A percentile compares a stretch with the other conserved stretches of the same genome.
Evolutionary conservation across 257 asterid genomes (phyloP).

Genomic region (Ilex aquifolium): DNA sequence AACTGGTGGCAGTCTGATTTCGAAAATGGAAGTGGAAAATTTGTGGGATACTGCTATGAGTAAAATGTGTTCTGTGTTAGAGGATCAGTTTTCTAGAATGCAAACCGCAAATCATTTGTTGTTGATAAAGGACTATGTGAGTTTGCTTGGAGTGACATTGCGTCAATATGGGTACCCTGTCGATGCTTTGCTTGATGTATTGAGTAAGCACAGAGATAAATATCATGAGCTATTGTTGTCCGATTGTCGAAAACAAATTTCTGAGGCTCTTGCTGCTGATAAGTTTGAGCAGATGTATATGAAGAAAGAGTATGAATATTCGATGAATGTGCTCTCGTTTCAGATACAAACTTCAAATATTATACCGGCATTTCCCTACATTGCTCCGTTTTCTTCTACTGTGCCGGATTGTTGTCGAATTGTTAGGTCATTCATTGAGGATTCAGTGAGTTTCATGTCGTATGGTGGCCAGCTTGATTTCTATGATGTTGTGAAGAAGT

Average conservation of each 20-base stretch:
- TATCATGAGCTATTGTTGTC: constrained; percentile 86
- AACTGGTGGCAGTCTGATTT: constrained; percentile 85
- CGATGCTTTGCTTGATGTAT: constrained; percentile 85
- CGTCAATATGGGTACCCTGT: constrained; percentile 86
- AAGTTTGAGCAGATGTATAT: constrained; percentile 95
- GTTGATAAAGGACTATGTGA: constrained; percentile 92
- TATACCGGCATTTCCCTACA: constrained; percentile 93
- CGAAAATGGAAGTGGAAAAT: constrained; percentile 85
- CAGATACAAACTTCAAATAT: constrained; percentile 89
- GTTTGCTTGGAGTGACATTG: constrained; percentile 89
- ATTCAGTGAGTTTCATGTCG: constrained; percentile 92
- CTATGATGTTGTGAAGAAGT: constrained; percentile 84
- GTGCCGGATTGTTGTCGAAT: constrained; percentile 98
- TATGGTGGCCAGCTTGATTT: constrained; percentile 92
- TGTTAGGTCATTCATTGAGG: constrained; percentile 89
- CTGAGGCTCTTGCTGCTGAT: constrained; percentile 87
- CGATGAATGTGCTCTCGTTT: constrained; percentile 88
- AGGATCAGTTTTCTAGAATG: constrained; percentile 98
- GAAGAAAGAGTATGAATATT: constrained; percentile 94
- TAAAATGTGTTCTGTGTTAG: constrained; percentile 93
- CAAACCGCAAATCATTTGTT: constrained; percentile 95
- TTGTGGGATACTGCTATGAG: constrained; percentile 97
- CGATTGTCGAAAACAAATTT: constrained; percentile 83
- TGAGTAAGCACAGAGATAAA: constrained; percentile 92
- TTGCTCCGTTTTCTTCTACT: constrained; percentile 88